Base-by-base conservation (phyloP, 2,329 filamentous ascomycete species). In the Scopulariopsis brevicaulis region DNA sequence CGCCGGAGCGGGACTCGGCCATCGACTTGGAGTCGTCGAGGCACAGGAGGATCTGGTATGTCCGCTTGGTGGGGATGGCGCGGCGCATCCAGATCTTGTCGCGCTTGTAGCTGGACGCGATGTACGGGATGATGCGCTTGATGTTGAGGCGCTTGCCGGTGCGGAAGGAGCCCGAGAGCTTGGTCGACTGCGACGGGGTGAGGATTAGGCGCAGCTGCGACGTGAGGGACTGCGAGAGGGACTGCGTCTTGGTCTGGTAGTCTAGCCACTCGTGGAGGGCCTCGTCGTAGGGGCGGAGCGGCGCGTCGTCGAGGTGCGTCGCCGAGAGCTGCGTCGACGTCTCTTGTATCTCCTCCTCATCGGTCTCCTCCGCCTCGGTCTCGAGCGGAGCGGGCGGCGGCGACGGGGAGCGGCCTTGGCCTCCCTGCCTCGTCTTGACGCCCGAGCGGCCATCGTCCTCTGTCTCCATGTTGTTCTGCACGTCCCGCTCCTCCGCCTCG, bases 41-140 rank as follows among this genome's bases (percentile, higher is more conserved):
- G 46, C 94, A 95, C 55, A 99, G 86, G 76, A 99, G 85, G 71
- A 99, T 95, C 72, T 99, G 95, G 73, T 99, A 99, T 59, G 86
- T 87, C 48, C 95, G 87, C 74, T 97, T 97, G 43, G 87, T 93
- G 1, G 95, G 95, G 55, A 96, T 85, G 37, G 84, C 87, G 58
- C 95, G 85, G 15, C 95, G 88, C 87, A 99, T 96, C 94, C 94
- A 99, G 73, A 99, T 99, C 79, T 99, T 99, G 81, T 99, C 94
- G 60, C 94, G 89, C 78, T 96, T 97, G 80, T 96, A 99, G 68
- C 89, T 87, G 0, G 92, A 97, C 1, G 95, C 94, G 65, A 99
- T 97, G 74, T 99, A 99, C 0, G 95, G 94, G 66, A 99, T 99
- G 73, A 99, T 99, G 64, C 93, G 90, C 74, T 97, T 97, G 77